These are phyloP conservation scores for Tolypocladium paradoxum DNA, from an alignment of 2,329 filamentous ascomycete species.

Conservation along the genomic window DNA sequence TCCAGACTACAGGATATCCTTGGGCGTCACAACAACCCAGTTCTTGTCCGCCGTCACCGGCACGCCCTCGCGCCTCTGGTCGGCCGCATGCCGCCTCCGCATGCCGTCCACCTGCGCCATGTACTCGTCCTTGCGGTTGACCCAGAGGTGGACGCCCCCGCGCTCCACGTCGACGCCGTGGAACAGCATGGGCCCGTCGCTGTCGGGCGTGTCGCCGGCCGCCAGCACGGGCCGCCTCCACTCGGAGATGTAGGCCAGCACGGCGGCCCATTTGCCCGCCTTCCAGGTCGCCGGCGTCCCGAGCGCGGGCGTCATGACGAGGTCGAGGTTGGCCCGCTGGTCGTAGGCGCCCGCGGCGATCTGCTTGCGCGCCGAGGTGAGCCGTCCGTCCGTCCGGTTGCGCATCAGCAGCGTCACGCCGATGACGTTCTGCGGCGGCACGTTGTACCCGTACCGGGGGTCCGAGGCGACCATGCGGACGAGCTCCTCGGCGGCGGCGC, in stretches of 20 bases:
- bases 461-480: slow-evolving; percentile 35
- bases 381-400: slow-evolving; percentile 14
- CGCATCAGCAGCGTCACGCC: slow-evolving; percentile 28
- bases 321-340: slow-evolving; percentile 24
- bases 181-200: slow-evolving; percentile 33
- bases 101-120: slow-evolving; percentile 24
- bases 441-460: slow-evolving; percentile 33
- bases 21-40: slow-evolving; percentile 30
- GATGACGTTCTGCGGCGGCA: slow-evolving; percentile 31
- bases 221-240: slow-evolving; percentile 32
- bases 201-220: slow-evolving; percentile 30
- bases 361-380: slow-evolving; percentile 28
- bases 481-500: slow-evolving; percentile 30
- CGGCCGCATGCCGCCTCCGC: slow-evolving; percentile 22
- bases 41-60: slow-evolving; percentile 32
- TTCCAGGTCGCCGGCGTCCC: slow-evolving; percentile 33
- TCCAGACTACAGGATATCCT: slow-evolving; percentile 28
- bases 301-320: slow-evolving; percentile 28
- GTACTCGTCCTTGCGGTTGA: slow-evolving; percentile 26
- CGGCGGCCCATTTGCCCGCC: slow-evolving; percentile 31
- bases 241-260: slow-evolving; percentile 29
- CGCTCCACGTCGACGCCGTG: slow-evolving; percentile 30
- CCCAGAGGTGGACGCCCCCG: slow-evolving; percentile 30
- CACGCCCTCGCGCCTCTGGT: slow-evolving; percentile 22
- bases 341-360: slow-evolving; percentile 25